Base-by-base conservation (phyloP, 2,329 filamentous ascomycete genomes). In the Geosmithia flava region DNA sequence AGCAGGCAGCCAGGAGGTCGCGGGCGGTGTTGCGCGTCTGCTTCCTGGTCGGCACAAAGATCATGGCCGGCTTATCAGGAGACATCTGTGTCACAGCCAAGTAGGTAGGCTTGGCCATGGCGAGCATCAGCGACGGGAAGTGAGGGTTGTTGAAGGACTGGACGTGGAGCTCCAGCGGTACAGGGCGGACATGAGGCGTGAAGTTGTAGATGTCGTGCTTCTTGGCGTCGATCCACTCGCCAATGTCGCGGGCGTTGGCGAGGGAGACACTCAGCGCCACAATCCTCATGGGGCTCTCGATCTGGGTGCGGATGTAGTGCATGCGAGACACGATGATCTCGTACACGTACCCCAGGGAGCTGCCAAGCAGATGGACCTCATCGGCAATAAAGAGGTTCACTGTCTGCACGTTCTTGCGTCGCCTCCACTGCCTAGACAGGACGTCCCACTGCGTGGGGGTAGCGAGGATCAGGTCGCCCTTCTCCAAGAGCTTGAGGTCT, bases 151-250 rank as follows among this genome's bases (percentile, higher is more conserved):
- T 87, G 68, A 93, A 98, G 1, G 90, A 91, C 65, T 98, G 93
- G 45, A 98, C 85, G 62, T 96, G 89, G 49, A 98, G 78, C 63
- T 97, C 91, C 30, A 98, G 71, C 20, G 91, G 90, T 17, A 96
- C 81, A 1, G 89, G 85, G 49, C 94, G 83, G 52, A 91, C 83
- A 59, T 91, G 85, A 2, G 93, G 93, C 57, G 88, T 95, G 70
- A 98, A 98, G 69, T 98, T 98, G 75, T 91, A 98, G 53, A 95
- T 95, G 45, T 93, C 95, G 62, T 98, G 93, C 71, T 96, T 97
- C 64, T 83, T 95, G 7, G 91, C 93, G 55, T 94, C 93, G 55
- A 98, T 89, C 93, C 93, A 98, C 67, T 96, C 93, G 47, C 91
- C 91, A 57, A 98, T 79, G 58, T 98, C 93, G 50, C 89, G 80